These are phyloP conservation scores for Hanseniaspora lindneri DNA, from an alignment of 805 yeast species.

Conservation along the genomic window DNA sequence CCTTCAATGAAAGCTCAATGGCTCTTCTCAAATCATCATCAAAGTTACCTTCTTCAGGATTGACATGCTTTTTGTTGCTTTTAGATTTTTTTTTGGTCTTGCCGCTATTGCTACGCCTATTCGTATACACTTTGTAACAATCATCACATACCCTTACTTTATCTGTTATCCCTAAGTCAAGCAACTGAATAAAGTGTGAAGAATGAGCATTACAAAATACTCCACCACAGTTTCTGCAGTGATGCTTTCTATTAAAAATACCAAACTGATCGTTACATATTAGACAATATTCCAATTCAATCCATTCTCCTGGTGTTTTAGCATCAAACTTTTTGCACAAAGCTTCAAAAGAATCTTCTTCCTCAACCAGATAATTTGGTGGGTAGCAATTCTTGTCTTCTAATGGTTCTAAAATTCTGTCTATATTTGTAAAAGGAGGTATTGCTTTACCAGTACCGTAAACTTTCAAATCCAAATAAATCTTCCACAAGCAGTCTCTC, in stretches of 20 bases:
- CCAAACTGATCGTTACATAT: constrained; percentile 72
- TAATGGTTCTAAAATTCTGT: constrained; percentile 12
- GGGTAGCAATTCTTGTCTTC: constrained; percentile 12
- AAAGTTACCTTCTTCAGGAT: constrained; percentile 22
- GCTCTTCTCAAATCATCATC: constrained; percentile 59
- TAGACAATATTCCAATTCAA: constrained; percentile 92
- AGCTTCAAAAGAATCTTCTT: constrained; percentile 21
- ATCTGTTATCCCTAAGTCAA: constrained; percentile 72
- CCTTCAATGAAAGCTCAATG: constrained; percentile 64
- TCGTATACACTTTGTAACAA: constrained; percentile 54
- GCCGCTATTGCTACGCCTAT: constrained; percentile 24
- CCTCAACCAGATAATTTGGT: constrained; percentile 1
- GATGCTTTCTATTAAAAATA: constrained; percentile 82
- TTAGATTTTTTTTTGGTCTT: constrained; percentile 20
- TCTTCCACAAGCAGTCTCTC: constrained; percentile 3
- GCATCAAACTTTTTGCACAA: constrained; percentile 59
- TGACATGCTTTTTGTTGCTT: constrained; percentile 23
- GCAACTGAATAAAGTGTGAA: constrained; percentile 55
- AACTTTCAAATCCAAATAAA: constrained; percentile 13
- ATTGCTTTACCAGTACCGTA: constrained; percentile 10
- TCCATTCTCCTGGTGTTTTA: constrained; percentile 94
- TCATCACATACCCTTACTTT: constrained; percentile 91
- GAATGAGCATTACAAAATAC: constrained; percentile 82
- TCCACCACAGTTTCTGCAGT: constrained; percentile 95
- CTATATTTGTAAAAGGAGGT: constrained; percentile 12